Evolutionary conservation across 371 early-diverging fungal genomes (phyloP), one percentile per base, ranked within the genome.

Genomic region (Saksenaea vasiformis): DNA sequence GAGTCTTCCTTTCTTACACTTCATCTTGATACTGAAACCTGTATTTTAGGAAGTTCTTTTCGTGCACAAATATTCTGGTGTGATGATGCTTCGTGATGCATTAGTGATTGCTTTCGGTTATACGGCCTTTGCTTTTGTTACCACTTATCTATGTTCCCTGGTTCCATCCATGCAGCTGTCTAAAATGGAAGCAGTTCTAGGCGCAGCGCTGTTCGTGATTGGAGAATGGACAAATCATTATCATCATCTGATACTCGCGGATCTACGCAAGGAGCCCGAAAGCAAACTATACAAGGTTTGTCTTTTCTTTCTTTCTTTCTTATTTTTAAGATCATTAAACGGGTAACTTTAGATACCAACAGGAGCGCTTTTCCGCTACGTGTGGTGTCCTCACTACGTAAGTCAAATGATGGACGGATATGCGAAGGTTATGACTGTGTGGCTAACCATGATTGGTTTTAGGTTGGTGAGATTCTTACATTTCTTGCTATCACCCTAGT

Each of bases 351-450:
- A 79, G 74, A 68, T 78, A 15, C 79, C 79, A 1, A 11, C 58
- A 10, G 56, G 44, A 1, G 80, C 72, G 2, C 54, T 80, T 3
- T 80, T 80, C 57, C 15, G 56, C 2, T 73, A 62, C 55, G 24
- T 70, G 5, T 80, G 80, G 80, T 80, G 80, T 55, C 80, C 80
- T 19, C 80, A 80, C 55, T 80, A 80, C 67, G 80, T 75, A 70
- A 70, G 74, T 61, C 28, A 35, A 17, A 28, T 41, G 22, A 34
- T 44, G 27, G 0, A 7, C 10, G n/a, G n/a, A n/a, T n/a, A n/a
- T 35, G 2, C 27, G n/a, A 22, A 19, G 36, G 13, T 24, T 1
- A 51, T 10, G 1, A 17, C 17, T 11, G 15, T 31, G 31, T 4
- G 31, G 31, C 31, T 31, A 31, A 31, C 31, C 7, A 31, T 31